A percentile compares a stretch with the other conserved stretches of the same genome.
Evolutionary conservation across 192 early-diverging fungal species (phyloP).

Genomic region (Coemansia sp.): DNA sequence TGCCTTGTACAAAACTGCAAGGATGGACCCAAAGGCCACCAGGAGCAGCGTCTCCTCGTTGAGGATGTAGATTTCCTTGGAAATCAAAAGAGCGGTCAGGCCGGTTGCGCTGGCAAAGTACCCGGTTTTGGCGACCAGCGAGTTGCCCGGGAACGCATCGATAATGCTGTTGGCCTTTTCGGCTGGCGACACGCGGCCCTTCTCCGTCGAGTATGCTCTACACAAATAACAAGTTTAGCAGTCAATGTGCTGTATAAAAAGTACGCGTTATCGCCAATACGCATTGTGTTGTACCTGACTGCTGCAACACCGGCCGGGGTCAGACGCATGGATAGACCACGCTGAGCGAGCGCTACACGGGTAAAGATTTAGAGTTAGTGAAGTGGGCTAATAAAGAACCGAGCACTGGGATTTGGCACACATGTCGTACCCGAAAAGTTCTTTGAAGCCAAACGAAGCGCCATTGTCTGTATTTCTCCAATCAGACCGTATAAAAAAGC

Average conservation of each 20-base stretch:
- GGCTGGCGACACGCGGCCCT: conserved; percentile 55
- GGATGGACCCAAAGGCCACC: conserved; percentile 76
- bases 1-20: conserved; percentile 72
- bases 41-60: conserved; percentile 91
- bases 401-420: too few relatives aligned
- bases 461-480: conserved; percentile 23
- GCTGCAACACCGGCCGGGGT: conserved; percentile 45
- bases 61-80: conserved; percentile 97
- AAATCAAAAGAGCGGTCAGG: conserved; percentile 82
- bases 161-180: conserved; percentile 88
- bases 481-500: background rate
- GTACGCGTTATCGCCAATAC: too few relatives aligned
- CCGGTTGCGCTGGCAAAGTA: conserved; percentile 82
- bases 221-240: too few relatives aligned
- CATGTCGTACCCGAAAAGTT: conserved; percentile 24
- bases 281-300: conserved; percentile 18
- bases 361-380: background rate
- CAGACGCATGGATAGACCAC: conserved; percentile 46
- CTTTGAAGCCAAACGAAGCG: conserved; percentile 45
- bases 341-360: conserved; percentile 49
- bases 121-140: conserved; percentile 83
- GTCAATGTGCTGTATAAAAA: too few relatives aligned
- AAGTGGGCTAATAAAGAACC: too few relatives aligned
- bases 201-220: conserved; percentile 44
- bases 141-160: conserved; percentile 89